These are phyloP conservation scores for Pyricularia sp. DNA, from an alignment of 2,329 filamentous ascomycete species.

Conservation along the genomic window DNA sequence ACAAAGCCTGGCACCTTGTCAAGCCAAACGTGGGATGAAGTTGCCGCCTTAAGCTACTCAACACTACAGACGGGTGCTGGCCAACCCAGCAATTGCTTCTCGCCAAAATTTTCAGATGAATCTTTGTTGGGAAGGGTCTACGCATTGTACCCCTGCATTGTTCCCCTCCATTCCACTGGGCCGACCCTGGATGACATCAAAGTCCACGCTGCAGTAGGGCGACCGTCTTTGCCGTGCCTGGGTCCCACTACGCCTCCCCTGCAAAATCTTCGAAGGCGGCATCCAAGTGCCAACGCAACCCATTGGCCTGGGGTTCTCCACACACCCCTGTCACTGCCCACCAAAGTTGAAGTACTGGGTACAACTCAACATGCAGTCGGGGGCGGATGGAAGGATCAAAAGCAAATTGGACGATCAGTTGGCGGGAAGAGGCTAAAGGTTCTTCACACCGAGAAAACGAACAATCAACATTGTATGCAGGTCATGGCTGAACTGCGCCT, in stretches of 20 bases:
- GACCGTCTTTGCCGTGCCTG: not conserved
- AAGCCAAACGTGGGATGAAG: not conserved
- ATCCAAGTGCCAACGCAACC: constrained; percentile 2
- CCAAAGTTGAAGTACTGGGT: not conserved
- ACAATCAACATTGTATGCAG: not conserved
- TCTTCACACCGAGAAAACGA: not conserved
- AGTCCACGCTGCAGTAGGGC: not conserved
- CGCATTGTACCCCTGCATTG: constrained; percentile 5
- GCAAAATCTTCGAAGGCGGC: not conserved
- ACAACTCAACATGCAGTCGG: not conserved
- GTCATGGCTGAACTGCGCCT: not conserved
- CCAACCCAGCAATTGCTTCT: constrained; percentile 7
- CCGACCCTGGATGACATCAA: constrained; percentile 8
- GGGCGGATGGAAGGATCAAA: not conserved
- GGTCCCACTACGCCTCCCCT: not conserved
- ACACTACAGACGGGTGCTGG: constrained; percentile 1
- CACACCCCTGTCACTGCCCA: not conserved
- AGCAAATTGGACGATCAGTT: not conserved
- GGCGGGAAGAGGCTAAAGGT: not conserved
- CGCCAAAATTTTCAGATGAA: constrained; percentile 16
- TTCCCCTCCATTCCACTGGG: constrained; percentile 3
- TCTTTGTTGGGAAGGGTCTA: constrained; percentile 19
- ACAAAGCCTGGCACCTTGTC: not conserved
- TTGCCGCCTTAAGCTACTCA: constrained; percentile 1
- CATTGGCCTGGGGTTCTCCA: constrained; percentile 3